A percentile compares a stretch with the other conserved stretches of the same genome.
phyloP scores from a whole-genome alignment of 345 rosid genomes.

The Citrus cavaleriei region DNA sequence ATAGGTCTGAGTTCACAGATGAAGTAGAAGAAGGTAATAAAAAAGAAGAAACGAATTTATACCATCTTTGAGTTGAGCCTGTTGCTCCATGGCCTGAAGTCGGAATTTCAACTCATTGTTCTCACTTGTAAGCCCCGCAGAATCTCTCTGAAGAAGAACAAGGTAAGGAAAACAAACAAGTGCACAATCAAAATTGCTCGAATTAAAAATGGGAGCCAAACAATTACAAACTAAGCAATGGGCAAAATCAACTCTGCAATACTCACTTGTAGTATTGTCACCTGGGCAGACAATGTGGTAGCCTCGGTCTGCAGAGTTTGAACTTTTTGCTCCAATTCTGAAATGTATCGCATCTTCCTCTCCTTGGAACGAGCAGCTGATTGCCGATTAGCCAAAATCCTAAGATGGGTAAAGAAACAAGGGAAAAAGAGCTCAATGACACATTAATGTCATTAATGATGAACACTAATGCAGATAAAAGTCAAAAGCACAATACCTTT shows the following conservation, averaged over 20 bases:
- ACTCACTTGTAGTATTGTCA: conserved; percentile 67
- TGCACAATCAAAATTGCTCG: not conserved
- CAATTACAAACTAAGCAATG: not conserved
- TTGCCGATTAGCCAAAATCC: conserved; percentile 84
- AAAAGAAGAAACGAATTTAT: not conserved
- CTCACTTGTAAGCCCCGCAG: conserved; percentile 36
- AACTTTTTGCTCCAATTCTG: conserved; percentile 82
- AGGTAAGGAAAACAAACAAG: not conserved
- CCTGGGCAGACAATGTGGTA: conserved; percentile 78
- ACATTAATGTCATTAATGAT: not conserved
- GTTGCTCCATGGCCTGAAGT: conserved; percentile 64
- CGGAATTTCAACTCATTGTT: conserved; percentile 62
- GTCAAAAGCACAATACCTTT: conserved; percentile 27
- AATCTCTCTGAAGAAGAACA: conserved; percentile 38
- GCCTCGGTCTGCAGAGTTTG: conserved; percentile 85
- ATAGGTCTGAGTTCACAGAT: not conserved
- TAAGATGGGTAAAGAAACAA: conserved; percentile 16
- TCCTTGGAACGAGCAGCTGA: conserved; percentile 92
- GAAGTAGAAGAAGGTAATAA: not conserved
- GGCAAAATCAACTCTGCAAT: not conserved
- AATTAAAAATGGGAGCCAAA: not conserved
- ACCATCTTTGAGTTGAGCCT: conserved; percentile 61
- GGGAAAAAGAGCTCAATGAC: not conserved
- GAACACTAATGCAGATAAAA: not conserved
- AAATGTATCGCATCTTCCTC: conserved; percentile 67